phyloP scores from a whole-genome alignment of 768 basidiomycete genomes.

The Cantharellus anzutake region DNA sequence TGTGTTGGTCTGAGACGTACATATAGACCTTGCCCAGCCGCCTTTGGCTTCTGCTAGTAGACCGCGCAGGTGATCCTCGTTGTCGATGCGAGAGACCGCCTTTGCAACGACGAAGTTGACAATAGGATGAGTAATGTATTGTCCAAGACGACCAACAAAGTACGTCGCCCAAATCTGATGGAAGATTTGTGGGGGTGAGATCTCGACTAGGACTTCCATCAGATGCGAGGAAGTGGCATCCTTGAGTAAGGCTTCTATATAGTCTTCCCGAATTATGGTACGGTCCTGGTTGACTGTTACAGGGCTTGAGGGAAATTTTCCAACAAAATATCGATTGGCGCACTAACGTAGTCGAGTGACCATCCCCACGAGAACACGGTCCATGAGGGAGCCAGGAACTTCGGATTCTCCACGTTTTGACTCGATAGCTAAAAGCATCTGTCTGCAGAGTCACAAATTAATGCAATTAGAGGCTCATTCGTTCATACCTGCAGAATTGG shows the following conservation, averaged over 20 bases:
- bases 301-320: background rate
- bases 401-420: constrained; percentile 41
- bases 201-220: constrained; percentile 57
- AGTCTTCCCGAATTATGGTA: constrained; percentile 36
- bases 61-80: constrained; percentile 31
- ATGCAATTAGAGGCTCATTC: background rate
- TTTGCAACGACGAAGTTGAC: constrained; percentile 87
- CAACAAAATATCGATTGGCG: background rate
- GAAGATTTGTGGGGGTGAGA: constrained; percentile 44
- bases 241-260: constrained; percentile 59
- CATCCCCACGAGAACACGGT: constrained; percentile 56
- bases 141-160: constrained; percentile 47
- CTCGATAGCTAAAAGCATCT: constrained; percentile 78
- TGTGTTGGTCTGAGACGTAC: constrained; percentile 35
- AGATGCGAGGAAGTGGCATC: constrained; percentile 82
- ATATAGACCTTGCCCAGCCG: constrained; percentile 32
- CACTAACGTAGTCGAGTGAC: constrained; percentile 44
- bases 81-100: constrained; percentile 44
- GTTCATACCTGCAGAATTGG: constrained; percentile 47
- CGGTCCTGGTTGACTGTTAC: constrained; percentile 13
- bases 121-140: constrained; percentile 69
- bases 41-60: constrained; percentile 36
- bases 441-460: constrained; percentile 2
- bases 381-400: constrained; percentile 55
- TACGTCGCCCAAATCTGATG: constrained; percentile 55